Evolutionary conservation across 306 rosid genomes (phyloP).

Genomic region (Vigna unguiculata): DNA sequence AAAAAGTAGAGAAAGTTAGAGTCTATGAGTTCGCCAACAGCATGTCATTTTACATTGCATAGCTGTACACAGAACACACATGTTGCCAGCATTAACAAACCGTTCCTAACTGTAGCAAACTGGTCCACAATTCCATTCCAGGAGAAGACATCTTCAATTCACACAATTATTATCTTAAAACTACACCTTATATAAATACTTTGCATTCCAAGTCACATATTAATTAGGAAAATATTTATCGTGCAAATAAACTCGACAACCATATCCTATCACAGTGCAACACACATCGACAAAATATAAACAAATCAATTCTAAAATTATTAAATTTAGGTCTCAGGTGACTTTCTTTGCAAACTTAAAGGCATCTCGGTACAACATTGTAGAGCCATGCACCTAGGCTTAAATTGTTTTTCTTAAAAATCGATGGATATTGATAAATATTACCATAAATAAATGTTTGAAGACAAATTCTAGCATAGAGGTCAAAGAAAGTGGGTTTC

Average conservation of each 20-base stretch:
- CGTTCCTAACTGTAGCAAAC: not conserved
- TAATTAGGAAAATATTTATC: not conserved
- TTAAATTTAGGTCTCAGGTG: not conserved
- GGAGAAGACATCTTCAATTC: not conserved
- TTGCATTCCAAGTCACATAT: not conserved
- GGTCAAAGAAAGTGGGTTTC: constrained; percentile 34
- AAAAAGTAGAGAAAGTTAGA: too few species aligned
- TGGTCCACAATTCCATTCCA: constrained; percentile 1
- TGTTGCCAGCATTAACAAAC: not conserved
- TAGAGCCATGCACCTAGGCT: constrained; percentile 25
- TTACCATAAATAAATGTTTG: constrained; percentile 1
- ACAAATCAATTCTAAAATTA: not conserved
- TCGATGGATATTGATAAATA: not conserved
- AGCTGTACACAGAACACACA: not conserved
- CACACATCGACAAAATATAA: too few species aligned
- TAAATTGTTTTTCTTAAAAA: not conserved
- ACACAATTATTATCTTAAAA: constrained; percentile 4
- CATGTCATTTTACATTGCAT: not conserved
- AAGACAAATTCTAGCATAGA: constrained; percentile 9
- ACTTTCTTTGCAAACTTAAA: not conserved
- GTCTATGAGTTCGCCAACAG: too few species aligned
- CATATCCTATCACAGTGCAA: not conserved
- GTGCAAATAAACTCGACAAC: constrained; percentile 15
- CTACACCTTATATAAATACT: not conserved
- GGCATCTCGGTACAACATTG: not conserved